phyloP scores from a whole-genome alignment of 768 basidiomycete genomes.

The Exsudoporus frostii region DNA sequence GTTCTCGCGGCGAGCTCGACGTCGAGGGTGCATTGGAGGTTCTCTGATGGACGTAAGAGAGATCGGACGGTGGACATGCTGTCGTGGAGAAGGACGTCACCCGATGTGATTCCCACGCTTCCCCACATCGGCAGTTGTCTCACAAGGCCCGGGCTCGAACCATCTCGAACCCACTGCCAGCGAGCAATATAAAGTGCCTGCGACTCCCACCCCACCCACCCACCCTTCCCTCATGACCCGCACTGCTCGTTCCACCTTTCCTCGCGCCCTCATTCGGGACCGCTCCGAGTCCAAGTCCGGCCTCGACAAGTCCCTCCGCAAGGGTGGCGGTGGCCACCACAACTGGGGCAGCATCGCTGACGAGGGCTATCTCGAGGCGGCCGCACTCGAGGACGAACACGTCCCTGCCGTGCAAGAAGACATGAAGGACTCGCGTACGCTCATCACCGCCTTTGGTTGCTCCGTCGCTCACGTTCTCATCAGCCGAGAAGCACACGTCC shows the following conservation, averaged over 20 bases:
- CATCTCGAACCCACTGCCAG: background rate
- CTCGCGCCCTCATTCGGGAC: conserved; percentile 70
- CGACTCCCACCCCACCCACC: background rate
- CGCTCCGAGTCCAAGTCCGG: conserved; percentile 79
- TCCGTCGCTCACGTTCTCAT: conserved; percentile 4
- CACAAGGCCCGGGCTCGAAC: background rate
- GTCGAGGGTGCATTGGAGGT: conserved; percentile 43
- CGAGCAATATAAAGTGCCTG: conserved; percentile 20
- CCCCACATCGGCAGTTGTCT: conserved; percentile 11
- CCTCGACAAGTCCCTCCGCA: conserved; percentile 66
- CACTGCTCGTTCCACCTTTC: conserved; percentile 69
- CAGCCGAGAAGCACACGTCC: conserved; percentile 30
- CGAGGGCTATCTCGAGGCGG: conserved; percentile 58
- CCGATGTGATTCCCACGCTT: conserved; percentile 26
- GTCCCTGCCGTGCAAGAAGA: conserved; percentile 37
- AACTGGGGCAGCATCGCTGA: conserved; percentile 80
- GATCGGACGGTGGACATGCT: conserved; percentile 16
- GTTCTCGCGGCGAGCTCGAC: conserved; percentile 25
- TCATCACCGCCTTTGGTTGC: background rate
- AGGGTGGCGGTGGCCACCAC: conserved; percentile 76
- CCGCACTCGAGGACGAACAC: conserved; percentile 58
- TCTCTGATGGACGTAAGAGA: conserved; percentile 43
- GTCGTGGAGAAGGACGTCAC: background rate
- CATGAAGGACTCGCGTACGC: conserved; percentile 22
- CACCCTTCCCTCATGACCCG: conserved; percentile 60